Evolutionary conservation across 2,329 filamentous ascomycete genomes (phyloP).

Genomic region (Aspergillus amoenus): DNA sequence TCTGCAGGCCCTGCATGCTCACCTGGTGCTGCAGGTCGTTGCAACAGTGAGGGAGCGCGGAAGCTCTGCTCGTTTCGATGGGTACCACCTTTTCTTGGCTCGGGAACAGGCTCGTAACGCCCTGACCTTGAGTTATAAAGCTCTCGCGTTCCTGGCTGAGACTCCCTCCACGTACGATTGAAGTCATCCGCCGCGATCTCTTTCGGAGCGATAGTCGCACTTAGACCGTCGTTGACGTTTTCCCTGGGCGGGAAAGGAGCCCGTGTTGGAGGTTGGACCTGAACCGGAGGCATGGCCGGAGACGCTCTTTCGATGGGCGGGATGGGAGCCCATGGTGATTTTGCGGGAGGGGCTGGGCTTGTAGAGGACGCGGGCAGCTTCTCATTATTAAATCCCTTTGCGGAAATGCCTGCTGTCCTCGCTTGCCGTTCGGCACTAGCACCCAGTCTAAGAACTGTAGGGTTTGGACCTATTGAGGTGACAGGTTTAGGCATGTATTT

Average conservation of each 20-base stretch:
- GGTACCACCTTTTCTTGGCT: slow-evolving; percentile 65
- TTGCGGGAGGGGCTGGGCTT: slow-evolving; percentile 61
- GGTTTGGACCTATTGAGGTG: slow-evolving; percentile 50
- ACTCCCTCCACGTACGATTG: slow-evolving; percentile 79
- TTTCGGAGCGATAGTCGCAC: slow-evolving; percentile 59
- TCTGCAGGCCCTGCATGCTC: slow-evolving; percentile 70
- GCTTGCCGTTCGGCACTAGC: slow-evolving; percentile 48
- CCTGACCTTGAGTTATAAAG: slow-evolving; percentile 95
- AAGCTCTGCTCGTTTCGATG: slow-evolving; percentile 65
- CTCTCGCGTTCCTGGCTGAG: slow-evolving; percentile 65
- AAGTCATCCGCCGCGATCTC: slow-evolving; percentile 96
- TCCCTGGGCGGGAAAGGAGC: slow-evolving; percentile 56
- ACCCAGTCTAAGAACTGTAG: slow-evolving; percentile 50
- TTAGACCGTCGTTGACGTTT: slow-evolving; percentile 55
- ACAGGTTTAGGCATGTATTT: slow-evolving; percentile 37
- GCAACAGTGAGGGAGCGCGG: slow-evolving; percentile 75
- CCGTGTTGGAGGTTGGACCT: slow-evolving; percentile 46
- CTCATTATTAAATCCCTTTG: slow-evolving; percentile 53
- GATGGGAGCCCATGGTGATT: slow-evolving; percentile 87
- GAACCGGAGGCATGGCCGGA: slow-evolving; percentile 59
- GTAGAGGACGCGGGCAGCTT: slow-evolving; percentile 52
- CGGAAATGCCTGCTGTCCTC: slow-evolving; percentile 43
- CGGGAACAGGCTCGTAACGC: slow-evolving; percentile 82
- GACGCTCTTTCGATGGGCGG: slow-evolving; percentile 82
- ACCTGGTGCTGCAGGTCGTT: slow-evolving; percentile 65